Evolutionary conservation across 2,329 filamentous ascomycete species (phyloP).

Genomic region (Fusarium subglutinans): DNA sequence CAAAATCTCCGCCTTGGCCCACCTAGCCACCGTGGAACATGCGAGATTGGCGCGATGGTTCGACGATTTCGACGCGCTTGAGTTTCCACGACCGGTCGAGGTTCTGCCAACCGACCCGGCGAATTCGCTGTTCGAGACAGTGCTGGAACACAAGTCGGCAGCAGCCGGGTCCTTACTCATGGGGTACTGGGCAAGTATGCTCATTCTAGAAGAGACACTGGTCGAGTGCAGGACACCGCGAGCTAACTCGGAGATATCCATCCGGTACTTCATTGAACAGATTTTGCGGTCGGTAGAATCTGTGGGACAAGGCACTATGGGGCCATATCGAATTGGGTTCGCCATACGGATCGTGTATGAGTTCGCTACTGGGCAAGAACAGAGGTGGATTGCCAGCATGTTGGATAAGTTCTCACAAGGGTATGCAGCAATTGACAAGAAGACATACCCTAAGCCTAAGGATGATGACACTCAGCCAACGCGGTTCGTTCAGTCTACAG

Average conservation of each 20-base stretch:
- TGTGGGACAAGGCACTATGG: constrained; percentile 50
- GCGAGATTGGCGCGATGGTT: constrained; percentile 48
- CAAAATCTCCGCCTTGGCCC: constrained; percentile 43
- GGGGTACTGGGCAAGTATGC: constrained; percentile 51
- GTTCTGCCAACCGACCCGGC: constrained; percentile 42
- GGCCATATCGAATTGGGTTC: constrained; percentile 50
- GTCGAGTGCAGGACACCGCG: constrained; percentile 45
- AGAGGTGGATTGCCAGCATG: constrained; percentile 48
- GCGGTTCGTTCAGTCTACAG: not conserved
- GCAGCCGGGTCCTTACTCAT: constrained; percentile 50
- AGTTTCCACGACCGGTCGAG: constrained; percentile 40
- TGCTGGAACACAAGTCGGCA: constrained; percentile 45
- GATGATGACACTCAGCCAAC: constrained; percentile 10
- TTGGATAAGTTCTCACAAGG: constrained; percentile 45
- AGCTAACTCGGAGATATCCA: constrained; percentile 38
- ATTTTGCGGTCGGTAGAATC: constrained; percentile 52
- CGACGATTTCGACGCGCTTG: constrained; percentile 39
- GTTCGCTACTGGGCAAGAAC: constrained; percentile 47
- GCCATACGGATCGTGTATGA: constrained; percentile 52
- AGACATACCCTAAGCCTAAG: constrained; percentile 41
- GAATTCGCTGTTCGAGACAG: constrained; percentile 45
- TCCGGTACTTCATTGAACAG: constrained; percentile 42
- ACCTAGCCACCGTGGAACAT: constrained; percentile 42
- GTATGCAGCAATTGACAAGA: constrained; percentile 48
- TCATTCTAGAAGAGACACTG: constrained; percentile 52